Conservation (phyloP, 768 basidiomycete genomes). For the Hemileccinum impolitum region DNA sequence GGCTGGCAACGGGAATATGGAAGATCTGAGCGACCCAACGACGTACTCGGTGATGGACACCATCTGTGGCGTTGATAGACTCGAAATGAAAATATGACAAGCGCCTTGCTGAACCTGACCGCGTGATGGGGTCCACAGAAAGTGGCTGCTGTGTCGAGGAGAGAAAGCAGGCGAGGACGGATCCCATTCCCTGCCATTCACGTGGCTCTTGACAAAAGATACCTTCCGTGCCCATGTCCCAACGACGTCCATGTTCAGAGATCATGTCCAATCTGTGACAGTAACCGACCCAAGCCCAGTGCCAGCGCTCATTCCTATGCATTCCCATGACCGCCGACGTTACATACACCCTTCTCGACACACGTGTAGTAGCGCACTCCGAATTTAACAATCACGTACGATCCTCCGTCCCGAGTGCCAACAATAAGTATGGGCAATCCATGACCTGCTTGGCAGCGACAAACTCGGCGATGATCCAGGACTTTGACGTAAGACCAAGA, state of each 20-base stretch:
- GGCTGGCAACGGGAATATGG: no score
- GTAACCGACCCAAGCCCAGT: neutral
- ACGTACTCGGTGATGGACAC: no score
- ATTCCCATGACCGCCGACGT: neutral
- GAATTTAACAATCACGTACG: constrained; percentile 42
- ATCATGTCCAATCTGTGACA: neutral
- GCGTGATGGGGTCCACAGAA: no score
- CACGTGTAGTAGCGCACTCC: constrained; percentile 18
- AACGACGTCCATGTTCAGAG: neutral
- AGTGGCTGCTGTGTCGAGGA: no score
- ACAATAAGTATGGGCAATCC: constrained; percentile 44
- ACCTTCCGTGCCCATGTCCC: neutral
- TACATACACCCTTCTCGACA: constrained; percentile 4
- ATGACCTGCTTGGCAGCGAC: constrained; percentile 43
- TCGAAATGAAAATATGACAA: no score
- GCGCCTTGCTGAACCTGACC: no score
- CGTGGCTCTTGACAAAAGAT: neutral
- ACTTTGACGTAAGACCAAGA: constrained; percentile 27
- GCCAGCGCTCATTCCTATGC: neutral
- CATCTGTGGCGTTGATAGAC: no score
- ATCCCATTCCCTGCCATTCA: no score
- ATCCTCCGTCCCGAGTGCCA: constrained; percentile 47
- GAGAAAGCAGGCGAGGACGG: no score
- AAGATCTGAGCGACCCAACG: no score
- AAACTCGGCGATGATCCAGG: constrained; percentile 26